These are phyloP conservation scores for Metahyphopichia silvanorum DNA, from an alignment of 805 yeast genomes.

Conservation along the genomic window DNA sequence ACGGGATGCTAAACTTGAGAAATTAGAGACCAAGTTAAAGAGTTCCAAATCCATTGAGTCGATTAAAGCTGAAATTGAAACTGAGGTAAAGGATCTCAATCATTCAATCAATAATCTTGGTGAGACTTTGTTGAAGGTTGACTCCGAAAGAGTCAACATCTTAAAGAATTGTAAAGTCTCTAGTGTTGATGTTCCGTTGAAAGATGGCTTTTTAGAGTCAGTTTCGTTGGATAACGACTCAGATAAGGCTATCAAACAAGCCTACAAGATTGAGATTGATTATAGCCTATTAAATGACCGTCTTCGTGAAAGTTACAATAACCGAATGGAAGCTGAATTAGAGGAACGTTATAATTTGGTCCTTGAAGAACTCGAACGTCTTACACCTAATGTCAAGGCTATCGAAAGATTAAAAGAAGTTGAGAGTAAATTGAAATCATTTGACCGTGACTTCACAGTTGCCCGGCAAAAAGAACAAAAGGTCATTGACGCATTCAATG, in stretches of 20 bases:
- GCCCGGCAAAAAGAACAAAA: constrained; percentile 61
- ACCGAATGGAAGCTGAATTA: constrained; percentile 36
- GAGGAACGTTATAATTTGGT: constrained; percentile 30
- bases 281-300: constrained; percentile 44
- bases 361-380: constrained; percentile 35
- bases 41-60: constrained; percentile 28
- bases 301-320: constrained; percentile 39
- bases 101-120: constrained; percentile 40
- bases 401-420: constrained; percentile 71
- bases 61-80: constrained; percentile 34
- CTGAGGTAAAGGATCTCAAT: constrained; percentile 23
- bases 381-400: constrained; percentile 84
- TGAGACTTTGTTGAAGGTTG: constrained; percentile 52
- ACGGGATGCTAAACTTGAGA: constrained; percentile 7
- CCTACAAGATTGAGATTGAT: constrained; percentile 53
- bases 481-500: constrained; percentile 53
- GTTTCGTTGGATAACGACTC: constrained; percentile 54
- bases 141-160: constrained; percentile 53
- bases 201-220: constrained; percentile 55
- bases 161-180: constrained; percentile 75
- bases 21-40: constrained; percentile 16
- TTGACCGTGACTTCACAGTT: constrained; percentile 61
- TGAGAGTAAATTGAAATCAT: constrained; percentile 52
- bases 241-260: constrained; percentile 31
- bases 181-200: constrained; percentile 59